Percentiles rank a stretch among this genome's conserved stretches.
These are phyloP conservation scores for Alternaria brassicicola DNA, from an alignment of 2,329 filamentous ascomycete species.

Conservation along the genomic window DNA sequence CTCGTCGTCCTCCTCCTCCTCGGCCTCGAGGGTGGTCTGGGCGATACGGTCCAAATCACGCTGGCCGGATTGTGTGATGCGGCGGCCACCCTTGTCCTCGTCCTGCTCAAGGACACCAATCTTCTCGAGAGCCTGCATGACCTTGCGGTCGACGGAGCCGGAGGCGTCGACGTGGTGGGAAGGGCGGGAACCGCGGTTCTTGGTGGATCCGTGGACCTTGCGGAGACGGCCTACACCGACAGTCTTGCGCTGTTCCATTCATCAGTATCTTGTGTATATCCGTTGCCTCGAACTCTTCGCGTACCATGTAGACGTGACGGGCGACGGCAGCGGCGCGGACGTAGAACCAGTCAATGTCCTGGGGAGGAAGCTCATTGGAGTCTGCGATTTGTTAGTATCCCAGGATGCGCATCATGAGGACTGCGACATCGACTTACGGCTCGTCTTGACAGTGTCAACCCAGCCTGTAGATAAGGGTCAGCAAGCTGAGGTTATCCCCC, in stretches of 20 bases:
- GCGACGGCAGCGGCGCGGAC: slow-evolving; percentile 91
- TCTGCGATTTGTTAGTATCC: slow-evolving; percentile 49
- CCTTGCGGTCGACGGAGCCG: slow-evolving; percentile 95
- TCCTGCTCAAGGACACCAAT: slow-evolving; percentile 97
- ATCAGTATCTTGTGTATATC: background rate
- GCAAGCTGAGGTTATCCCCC: slow-evolving; percentile 55
- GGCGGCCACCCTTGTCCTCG: slow-evolving; percentile 97
- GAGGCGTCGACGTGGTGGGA: slow-evolving; percentile 95
- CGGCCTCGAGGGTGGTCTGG: slow-evolving; percentile 58
- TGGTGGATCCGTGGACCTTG: slow-evolving; percentile 89
- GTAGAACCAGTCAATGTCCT: slow-evolving; percentile 97
- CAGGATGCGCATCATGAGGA: background rate
- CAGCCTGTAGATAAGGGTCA: slow-evolving; percentile 73
- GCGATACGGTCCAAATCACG: slow-evolving; percentile 90
- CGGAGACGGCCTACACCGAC: slow-evolving; percentile 97
- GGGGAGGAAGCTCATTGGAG: slow-evolving; percentile 96
- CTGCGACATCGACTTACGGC: slow-evolving; percentile 49
- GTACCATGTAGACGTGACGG: slow-evolving; percentile 88
- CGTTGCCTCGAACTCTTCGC: background rate
- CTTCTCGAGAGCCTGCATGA: slow-evolving; percentile 98
- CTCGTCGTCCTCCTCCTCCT: slow-evolving; percentile 56
- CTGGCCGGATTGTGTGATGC: slow-evolving; percentile 97
- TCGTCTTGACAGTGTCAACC: slow-evolving; percentile 99
- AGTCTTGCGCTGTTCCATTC: slow-evolving; percentile 73
- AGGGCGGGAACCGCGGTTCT: slow-evolving; percentile 94